Percentiles rank a stretch among this genome's conserved stretches.
phyloP scores from a whole-genome alignment of 306 rosid genomes.

The Prunus armeniaca region DNA sequence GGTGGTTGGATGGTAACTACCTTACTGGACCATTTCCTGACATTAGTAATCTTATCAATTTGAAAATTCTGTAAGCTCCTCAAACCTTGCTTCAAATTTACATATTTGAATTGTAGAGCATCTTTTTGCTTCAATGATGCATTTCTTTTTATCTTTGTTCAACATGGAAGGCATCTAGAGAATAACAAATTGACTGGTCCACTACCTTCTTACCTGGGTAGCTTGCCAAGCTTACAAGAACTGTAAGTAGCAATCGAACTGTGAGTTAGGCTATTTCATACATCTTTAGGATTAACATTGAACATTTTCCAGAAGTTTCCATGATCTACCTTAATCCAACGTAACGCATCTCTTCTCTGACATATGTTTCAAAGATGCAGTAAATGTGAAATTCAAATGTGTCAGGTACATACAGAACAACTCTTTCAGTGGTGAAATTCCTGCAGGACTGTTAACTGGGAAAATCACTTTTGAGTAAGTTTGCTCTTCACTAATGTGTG shows the following conservation, averaged over 20 bases:
- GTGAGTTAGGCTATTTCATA: slow-evolving; percentile 13
- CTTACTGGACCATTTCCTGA: slow-evolving; percentile 81
- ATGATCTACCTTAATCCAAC: background rate
- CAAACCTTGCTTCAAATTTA: slow-evolving; percentile 22
- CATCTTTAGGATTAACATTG: background rate
- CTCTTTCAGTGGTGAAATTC: slow-evolving; percentile 79
- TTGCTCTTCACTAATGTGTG: background rate
- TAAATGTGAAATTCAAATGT: slow-evolving; percentile 27
- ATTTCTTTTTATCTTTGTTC: slow-evolving; percentile 1
- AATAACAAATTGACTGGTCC: slow-evolving; percentile 75
- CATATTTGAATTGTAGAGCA: slow-evolving; percentile 9
- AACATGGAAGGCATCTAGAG: slow-evolving; percentile 82
- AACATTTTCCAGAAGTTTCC: slow-evolving; percentile 2
- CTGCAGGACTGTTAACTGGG: slow-evolving; percentile 54
- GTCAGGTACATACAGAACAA: slow-evolving; percentile 88
- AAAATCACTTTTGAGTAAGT: slow-evolving; percentile 72
- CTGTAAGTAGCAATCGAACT: slow-evolving; percentile 51
- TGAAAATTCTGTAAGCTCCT: slow-evolving; percentile 82
- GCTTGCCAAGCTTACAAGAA: slow-evolving; percentile 77
- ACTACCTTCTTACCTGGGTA: slow-evolving; percentile 73
- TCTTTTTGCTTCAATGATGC: slow-evolving; percentile 1
- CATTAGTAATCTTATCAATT: slow-evolving; percentile 70
- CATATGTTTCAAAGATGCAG: slow-evolving; percentile 15
- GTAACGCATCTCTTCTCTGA: background rate
- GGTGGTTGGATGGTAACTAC: slow-evolving; percentile 82